A percentile compares a stretch with the other conserved stretches of the same genome.
Evolutionary conservation across 1,284 basidiomycete species (phyloP).

Genomic region (Ganoderma multipileum): DNA sequence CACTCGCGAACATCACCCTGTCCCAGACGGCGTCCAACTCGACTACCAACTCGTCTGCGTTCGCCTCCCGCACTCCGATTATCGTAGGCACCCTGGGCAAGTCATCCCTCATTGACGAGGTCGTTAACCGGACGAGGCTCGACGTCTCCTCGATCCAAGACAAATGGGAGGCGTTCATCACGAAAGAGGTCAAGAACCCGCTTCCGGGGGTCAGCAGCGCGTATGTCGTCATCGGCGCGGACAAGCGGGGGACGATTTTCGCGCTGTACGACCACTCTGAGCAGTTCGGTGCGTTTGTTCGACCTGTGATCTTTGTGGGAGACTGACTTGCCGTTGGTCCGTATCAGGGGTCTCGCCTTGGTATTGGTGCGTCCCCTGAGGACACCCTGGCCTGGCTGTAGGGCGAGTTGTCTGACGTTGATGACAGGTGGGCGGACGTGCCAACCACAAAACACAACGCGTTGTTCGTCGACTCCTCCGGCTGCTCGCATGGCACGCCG

Average conservation of each 20-base stretch:
- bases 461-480: slow-evolving; percentile 55
- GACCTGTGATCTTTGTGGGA: neutral
- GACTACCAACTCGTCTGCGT: slow-evolving; percentile 24
- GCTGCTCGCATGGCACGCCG: slow-evolving; percentile 70
- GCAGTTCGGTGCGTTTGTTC: slow-evolving; percentile 60
- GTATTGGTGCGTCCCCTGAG: slow-evolving; percentile 55
- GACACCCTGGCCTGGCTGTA: neutral
- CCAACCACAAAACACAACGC: slow-evolving; percentile 57
- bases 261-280: slow-evolving; percentile 76
- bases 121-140: slow-evolving; percentile 59
- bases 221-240: slow-evolving; percentile 71
- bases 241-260: slow-evolving; percentile 73
- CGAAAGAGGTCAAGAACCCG: slow-evolving; percentile 59
- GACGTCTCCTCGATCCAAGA: slow-evolving; percentile 65
- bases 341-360: slow-evolving; percentile 64
- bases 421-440: slow-evolving; percentile 72
- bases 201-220: slow-evolving; percentile 63
- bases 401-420: neutral
- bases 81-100: slow-evolving; percentile 73
- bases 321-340: neutral
- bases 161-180: slow-evolving; percentile 69
- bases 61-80: slow-evolving; percentile 48
- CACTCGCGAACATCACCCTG: slow-evolving; percentile 53
- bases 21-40: slow-evolving; percentile 8
- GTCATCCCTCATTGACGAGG: slow-evolving; percentile 60